Conservation (phyloP, 2,329 filamentous ascomycete genomes). For the Cryphonectria japonica region DNA sequence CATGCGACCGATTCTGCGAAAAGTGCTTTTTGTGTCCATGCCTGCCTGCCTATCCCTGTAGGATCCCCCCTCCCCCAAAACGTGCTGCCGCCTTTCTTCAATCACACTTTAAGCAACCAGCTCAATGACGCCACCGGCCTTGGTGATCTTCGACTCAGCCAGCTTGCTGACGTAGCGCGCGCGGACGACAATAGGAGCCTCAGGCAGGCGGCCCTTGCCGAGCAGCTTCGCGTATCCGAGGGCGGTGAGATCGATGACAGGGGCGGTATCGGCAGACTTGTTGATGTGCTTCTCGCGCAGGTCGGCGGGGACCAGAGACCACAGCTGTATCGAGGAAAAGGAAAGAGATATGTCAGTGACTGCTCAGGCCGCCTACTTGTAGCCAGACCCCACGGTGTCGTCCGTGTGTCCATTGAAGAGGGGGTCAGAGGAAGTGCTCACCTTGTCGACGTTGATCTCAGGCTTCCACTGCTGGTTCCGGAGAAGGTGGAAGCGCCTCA, state of each 20-base stretch:
- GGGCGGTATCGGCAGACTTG: constrained; percentile 82
- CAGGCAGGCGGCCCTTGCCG: constrained; percentile 94
- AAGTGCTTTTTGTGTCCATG: constrained; percentile 25
- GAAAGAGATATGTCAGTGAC: constrained; percentile 31
- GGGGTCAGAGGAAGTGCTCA: constrained; percentile 46
- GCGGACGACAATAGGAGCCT: constrained; percentile 91
- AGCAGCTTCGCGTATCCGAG: constrained; percentile 99
- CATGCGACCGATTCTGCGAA: constrained; percentile 28
- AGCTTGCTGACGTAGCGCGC: constrained; percentile 94
- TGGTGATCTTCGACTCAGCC: constrained; percentile 98
- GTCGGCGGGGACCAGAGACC: constrained; percentile 91
- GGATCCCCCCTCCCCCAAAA: background rate
- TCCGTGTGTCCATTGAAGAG: background rate
- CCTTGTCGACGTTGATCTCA: constrained; percentile 98
- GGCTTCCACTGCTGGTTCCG: constrained; percentile 98
- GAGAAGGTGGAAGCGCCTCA: constrained; percentile 96
- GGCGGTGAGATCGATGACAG: constrained; percentile 95
- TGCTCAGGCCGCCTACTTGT: constrained; percentile 17
- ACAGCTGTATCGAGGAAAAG: constrained; percentile 65
- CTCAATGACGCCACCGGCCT: constrained; percentile 94
- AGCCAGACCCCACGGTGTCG: background rate
- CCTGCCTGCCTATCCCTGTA: constrained; percentile 20
- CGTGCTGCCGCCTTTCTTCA: background rate
- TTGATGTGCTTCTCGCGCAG: constrained; percentile 89
- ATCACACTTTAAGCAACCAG: constrained; percentile 74